These are phyloP conservation scores for Agapanthus africanus DNA, from an alignment of 106 monocot species.

Conservation along the genomic window DNA sequence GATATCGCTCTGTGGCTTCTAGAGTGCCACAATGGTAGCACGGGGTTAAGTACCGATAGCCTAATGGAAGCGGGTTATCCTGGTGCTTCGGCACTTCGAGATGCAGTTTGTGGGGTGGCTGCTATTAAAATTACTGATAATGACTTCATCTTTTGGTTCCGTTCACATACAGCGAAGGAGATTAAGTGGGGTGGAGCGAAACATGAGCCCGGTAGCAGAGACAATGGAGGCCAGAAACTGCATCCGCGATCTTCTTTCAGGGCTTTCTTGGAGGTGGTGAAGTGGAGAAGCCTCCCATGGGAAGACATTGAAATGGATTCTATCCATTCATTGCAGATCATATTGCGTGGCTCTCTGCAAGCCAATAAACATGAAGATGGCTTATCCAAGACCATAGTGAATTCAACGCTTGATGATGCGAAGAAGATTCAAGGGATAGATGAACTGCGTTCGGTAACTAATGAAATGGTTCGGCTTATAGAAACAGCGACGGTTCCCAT, in stretches of 20 bases:
- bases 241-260: slow-evolving; percentile 85
- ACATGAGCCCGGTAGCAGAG: slow-evolving; percentile 34
- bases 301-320: slow-evolving; percentile 95
- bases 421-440: slow-evolving; percentile 46
- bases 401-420: slow-evolving; percentile 16
- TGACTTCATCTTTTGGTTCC: slow-evolving; percentile 90
- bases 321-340: slow-evolving; percentile 90
- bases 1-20: slow-evolving; percentile 61
- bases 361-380: slow-evolving; percentile 17
- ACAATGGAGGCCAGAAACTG: slow-evolving; percentile 49
- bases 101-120: slow-evolving; percentile 83
- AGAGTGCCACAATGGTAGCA: slow-evolving; percentile 56
- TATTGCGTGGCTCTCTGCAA: slow-evolving; percentile 55
- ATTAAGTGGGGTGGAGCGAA: slow-evolving; percentile 95
- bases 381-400: slow-evolving; percentile 32
- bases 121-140: slow-evolving; percentile 64
- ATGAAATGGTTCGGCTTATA: slow-evolving; percentile 91
- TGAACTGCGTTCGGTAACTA: slow-evolving; percentile 64
- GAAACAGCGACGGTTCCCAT: slow-evolving; percentile 86
- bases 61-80: slow-evolving; percentile 81
- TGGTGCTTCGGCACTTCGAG: slow-evolving; percentile 40
- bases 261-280: slow-evolving; percentile 77
- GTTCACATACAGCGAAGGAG: slow-evolving; percentile 68
- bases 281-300: slow-evolving; percentile 80
- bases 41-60: slow-evolving; percentile 86